Evolutionary conservation across 2,329 filamentous ascomycete species (phyloP).

Genomic region (Calonectria pauciramosa): DNA sequence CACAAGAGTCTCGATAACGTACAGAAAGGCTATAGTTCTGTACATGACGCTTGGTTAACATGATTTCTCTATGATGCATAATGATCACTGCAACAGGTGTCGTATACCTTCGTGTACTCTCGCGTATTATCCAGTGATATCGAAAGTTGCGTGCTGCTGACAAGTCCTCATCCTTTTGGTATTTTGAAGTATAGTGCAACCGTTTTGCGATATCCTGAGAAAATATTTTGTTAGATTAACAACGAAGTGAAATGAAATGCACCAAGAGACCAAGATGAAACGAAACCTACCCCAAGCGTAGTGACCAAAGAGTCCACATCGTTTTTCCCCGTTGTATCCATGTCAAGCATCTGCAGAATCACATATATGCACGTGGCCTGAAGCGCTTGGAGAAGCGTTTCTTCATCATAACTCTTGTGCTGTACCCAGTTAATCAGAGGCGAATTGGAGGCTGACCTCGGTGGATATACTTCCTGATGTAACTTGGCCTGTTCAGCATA

Average conservation of each 20-base stretch:
- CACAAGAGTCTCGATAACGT: constrained; percentile 32
- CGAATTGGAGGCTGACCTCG: too few species aligned
- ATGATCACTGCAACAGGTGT: not conserved
- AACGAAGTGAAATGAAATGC: not conserved
- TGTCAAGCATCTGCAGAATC: constrained; percentile 27
- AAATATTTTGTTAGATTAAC: not conserved
- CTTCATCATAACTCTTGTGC: not conserved
- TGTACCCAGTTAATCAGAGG: not conserved
- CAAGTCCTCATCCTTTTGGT: not conserved
- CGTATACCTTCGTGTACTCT: constrained; percentile 32
- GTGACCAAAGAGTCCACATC: constrained; percentile 20
- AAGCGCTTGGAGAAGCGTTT: constrained; percentile 20
- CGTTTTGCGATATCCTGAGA: not conserved
- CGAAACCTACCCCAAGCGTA: constrained; percentile 20
- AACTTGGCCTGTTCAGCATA: constrained; percentile 32
- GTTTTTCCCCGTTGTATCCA: constrained; percentile 19
- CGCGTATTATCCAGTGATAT: constrained; percentile 24
- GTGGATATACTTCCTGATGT: constrained; percentile 19
- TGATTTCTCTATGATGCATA: not conserved
- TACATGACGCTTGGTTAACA: not conserved
- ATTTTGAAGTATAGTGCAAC: not conserved
- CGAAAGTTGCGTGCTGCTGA: constrained; percentile 1
- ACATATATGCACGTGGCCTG: constrained; percentile 28
- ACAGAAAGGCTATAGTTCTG: constrained; percentile 30
- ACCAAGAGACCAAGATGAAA: too few species aligned